Percentiles rank a stretch among this genome's conserved stretches.
Evolutionary conservation across 2,329 filamentous ascomycete genomes (phyloP).

Genomic region (Thielaviopsis punctulata): DNA sequence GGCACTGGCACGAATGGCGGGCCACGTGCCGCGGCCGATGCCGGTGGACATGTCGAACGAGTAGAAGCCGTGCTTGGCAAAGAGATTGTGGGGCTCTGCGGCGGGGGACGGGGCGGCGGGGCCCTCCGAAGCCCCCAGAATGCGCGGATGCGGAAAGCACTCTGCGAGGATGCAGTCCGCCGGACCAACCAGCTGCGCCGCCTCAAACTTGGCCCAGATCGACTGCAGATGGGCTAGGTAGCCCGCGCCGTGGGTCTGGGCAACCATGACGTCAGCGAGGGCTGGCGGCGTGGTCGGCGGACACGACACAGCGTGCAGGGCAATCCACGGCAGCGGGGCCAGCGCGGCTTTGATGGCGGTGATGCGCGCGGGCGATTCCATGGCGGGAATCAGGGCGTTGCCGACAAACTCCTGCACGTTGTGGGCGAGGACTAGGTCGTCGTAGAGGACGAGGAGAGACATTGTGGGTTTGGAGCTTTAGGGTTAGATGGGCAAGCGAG

Average conservation of each 20-base stretch:
- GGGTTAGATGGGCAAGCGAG: background rate
- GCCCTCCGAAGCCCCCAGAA: conserved; percentile 1
- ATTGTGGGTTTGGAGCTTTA: background rate
- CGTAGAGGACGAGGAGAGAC: background rate
- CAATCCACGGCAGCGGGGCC: conserved; percentile 1
- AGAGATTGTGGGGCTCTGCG: conserved; percentile 8
- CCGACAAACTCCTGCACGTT: conserved; percentile 3
- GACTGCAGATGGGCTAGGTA: conserved; percentile 14
- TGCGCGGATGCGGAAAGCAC: conserved; percentile 13
- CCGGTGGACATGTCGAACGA: conserved; percentile 16
- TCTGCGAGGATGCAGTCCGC: conserved; percentile 15
- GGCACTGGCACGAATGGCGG: conserved; percentile 13
- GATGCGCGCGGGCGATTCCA: conserved; percentile 8
- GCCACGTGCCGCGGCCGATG: conserved; percentile 14
- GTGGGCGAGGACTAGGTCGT: conserved; percentile 7
- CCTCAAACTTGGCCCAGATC: conserved; percentile 12
- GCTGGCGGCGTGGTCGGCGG: background rate
- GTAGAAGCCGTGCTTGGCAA: conserved; percentile 15
- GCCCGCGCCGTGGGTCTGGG: conserved; percentile 12
- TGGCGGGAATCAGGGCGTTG: conserved; percentile 5
- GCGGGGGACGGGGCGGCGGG: background rate
- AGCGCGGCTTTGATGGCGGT: conserved; percentile 2
- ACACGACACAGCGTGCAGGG: background rate
- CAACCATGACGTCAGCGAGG: conserved; percentile 6
- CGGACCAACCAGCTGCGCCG: conserved; percentile 11